Percentiles rank a stretch among this genome's conserved stretches.
Conservation (phyloP, 2,329 filamentous ascomycete species). For the Trichoderma asperellum region DNA sequence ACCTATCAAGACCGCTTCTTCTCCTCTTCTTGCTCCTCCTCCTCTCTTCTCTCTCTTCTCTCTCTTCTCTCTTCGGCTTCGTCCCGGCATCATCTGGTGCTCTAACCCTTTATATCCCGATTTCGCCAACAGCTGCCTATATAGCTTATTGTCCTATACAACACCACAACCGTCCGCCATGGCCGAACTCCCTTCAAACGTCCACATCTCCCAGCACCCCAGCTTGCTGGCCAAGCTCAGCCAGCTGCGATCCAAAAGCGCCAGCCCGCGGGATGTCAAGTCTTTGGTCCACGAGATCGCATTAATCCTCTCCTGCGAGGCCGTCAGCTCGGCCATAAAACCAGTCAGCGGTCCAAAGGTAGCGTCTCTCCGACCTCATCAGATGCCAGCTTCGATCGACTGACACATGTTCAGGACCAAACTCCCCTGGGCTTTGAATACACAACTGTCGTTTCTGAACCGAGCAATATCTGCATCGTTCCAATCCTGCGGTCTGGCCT, state of each 20-base stretch:
- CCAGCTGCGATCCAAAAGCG: slow-evolving; percentile 75
- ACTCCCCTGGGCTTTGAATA: slow-evolving; percentile 82
- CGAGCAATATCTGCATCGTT: slow-evolving; percentile 75
- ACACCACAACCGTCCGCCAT: slow-evolving; percentile 34
- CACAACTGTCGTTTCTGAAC: slow-evolving; percentile 64
- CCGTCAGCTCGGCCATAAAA: slow-evolving; percentile 67
- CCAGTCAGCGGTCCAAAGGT: slow-evolving; percentile 66
- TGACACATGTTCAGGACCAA: slow-evolving; percentile 58
- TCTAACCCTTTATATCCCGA: not conserved
- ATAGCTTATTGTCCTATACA: not conserved
- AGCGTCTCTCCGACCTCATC: slow-evolving; percentile 33
- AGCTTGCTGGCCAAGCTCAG: slow-evolving; percentile 87
- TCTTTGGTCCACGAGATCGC: slow-evolving; percentile 83
- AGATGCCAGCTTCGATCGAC: not conserved
- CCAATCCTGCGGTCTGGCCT: slow-evolving; percentile 92
- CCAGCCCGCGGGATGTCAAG: slow-evolving; percentile 76
- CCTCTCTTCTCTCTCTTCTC: not conserved
- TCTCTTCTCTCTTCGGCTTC: not conserved
- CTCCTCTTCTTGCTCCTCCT: not conserved
- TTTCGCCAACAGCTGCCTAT: not conserved
- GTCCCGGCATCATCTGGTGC: not conserved
- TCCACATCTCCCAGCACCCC: slow-evolving; percentile 83
- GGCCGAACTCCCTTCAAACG: slow-evolving; percentile 58
- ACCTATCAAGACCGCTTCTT: slow-evolving; percentile 7
- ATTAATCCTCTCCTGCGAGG: slow-evolving; percentile 80